Evolutionary conservation across 1,139 yeast genomes (phyloP).

Genomic region (Scheffersomyces segobiensis): DNA sequence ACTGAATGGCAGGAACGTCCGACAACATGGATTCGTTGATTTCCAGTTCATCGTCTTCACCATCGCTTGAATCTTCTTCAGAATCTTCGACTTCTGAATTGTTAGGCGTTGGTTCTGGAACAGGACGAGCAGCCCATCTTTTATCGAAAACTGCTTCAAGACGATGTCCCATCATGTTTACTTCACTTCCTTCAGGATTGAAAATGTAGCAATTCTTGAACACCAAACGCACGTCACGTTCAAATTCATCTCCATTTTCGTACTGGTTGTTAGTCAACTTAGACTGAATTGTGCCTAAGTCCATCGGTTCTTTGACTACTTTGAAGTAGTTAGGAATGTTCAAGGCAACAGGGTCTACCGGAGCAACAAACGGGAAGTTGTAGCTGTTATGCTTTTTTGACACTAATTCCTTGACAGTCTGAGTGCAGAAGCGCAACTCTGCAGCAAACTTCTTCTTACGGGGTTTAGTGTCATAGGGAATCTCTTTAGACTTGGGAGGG

Average conservation of each 20-base stretch:
- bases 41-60: constrained; percentile 65
- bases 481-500: constrained; percentile 93
- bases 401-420: constrained; percentile 75
- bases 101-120: constrained; percentile 57
- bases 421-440: constrained; percentile 84
- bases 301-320: constrained; percentile 91
- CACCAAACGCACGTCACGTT: constrained; percentile 75
- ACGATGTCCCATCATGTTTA: constrained; percentile 91
- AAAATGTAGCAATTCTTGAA: constrained; percentile 87
- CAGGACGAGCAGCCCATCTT: constrained; percentile 90
- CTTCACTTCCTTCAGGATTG: constrained; percentile 96
- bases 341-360: constrained; percentile 94
- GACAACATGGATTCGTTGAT: constrained; percentile 73
- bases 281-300: constrained; percentile 78
- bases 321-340: constrained; percentile 89
- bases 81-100: constrained; percentile 37
- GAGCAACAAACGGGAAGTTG: constrained; percentile 87
- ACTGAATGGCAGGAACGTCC: constrained; percentile 82
- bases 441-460: constrained; percentile 89
- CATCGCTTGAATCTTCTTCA: constrained; percentile 43
- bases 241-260: constrained; percentile 87
- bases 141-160: constrained; percentile 83
- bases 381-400: constrained; percentile 82
- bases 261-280: constrained; percentile 85
- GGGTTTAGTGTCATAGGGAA: constrained; percentile 88